Conservation (phyloP, 2,329 filamentous ascomycete species). For the Cordyceps javanica region DNA sequence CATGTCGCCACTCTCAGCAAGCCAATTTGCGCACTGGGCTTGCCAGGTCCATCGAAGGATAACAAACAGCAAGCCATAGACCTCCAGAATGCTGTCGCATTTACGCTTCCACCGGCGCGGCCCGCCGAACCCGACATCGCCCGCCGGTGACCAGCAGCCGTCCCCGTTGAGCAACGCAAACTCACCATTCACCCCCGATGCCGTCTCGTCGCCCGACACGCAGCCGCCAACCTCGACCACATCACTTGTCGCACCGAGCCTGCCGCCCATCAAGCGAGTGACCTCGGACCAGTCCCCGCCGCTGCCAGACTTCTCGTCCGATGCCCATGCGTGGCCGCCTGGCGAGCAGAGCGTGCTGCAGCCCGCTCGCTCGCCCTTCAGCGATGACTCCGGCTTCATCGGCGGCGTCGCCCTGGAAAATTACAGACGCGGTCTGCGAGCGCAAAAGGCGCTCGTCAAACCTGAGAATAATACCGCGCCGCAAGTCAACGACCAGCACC, state of each 20-base stretch:
- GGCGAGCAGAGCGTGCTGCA: slow-evolving; percentile 23
- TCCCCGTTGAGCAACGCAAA: slow-evolving; percentile 33
- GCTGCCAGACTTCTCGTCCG: slow-evolving; percentile 16
- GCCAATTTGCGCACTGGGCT: neutral
- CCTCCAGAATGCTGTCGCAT: slow-evolving; percentile 42
- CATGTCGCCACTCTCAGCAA: neutral
- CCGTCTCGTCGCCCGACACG: slow-evolving; percentile 28
- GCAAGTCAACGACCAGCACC: slow-evolving; percentile 12
- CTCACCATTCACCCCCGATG: slow-evolving; percentile 36
- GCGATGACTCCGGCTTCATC: slow-evolving; percentile 42
- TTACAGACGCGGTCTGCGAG: slow-evolving; percentile 35
- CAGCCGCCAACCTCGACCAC: slow-evolving; percentile 29
- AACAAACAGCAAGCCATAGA: too few species aligned
- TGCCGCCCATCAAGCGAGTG: slow-evolving; percentile 46
- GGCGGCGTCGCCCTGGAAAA: slow-evolving; percentile 50
- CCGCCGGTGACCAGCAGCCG: slow-evolving; percentile 40
- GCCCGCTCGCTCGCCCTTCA: slow-evolving; percentile 28
- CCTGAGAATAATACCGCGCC: slow-evolving; percentile 9
- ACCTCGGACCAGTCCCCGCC: slow-evolving; percentile 34
- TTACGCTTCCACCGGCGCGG: slow-evolving; percentile 54
- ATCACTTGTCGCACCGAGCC: slow-evolving; percentile 37
- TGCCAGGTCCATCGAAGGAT: neutral
- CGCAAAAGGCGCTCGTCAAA: slow-evolving; percentile 18
- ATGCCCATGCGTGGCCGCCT: slow-evolving; percentile 3
- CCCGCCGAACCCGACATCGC: slow-evolving; percentile 50